Evolutionary conservation across 805 yeast genomes (phyloP).

Genomic region (Ogataea methanolica): DNA sequence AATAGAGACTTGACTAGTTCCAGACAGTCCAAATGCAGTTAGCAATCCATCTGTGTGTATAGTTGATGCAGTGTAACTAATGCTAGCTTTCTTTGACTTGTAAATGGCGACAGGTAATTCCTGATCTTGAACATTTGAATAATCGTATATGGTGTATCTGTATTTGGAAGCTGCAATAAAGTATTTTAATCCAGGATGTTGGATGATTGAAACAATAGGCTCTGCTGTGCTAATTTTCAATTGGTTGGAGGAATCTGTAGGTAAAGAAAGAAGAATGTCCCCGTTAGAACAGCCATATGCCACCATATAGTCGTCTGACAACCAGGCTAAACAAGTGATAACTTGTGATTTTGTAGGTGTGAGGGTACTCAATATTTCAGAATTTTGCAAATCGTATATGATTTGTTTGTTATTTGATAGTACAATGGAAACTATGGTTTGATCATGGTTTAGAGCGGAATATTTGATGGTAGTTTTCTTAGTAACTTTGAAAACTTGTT

Average conservation of each 20-base stretch:
- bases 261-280: neutral
- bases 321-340: neutral
- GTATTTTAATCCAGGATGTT: neutral
- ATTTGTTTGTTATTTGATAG: neutral
- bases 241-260: no score
- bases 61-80: constrained; percentile 4
- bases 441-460: neutral
- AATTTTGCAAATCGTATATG: neutral
- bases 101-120: neutral
- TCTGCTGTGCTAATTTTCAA: neutral
- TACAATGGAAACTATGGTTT: neutral
- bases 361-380: neutral
- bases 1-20: constrained; percentile 31
- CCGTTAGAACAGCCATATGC: constrained; percentile 1
- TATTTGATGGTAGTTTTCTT: neutral
- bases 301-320: neutral
- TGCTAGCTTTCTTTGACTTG: no score
- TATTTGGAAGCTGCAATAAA: neutral
- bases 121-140: neutral
- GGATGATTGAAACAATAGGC: neutral
- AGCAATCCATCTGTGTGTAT: constrained; percentile 36
- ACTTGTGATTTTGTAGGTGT: neutral
- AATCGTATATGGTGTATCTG: neutral
- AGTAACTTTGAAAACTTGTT: neutral
- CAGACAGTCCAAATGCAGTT: constrained; percentile 32